These are phyloP conservation scores for Cryphonectria japonica DNA, from an alignment of 2,329 filamentous ascomycete genomes.

Conservation along the genomic window DNA sequence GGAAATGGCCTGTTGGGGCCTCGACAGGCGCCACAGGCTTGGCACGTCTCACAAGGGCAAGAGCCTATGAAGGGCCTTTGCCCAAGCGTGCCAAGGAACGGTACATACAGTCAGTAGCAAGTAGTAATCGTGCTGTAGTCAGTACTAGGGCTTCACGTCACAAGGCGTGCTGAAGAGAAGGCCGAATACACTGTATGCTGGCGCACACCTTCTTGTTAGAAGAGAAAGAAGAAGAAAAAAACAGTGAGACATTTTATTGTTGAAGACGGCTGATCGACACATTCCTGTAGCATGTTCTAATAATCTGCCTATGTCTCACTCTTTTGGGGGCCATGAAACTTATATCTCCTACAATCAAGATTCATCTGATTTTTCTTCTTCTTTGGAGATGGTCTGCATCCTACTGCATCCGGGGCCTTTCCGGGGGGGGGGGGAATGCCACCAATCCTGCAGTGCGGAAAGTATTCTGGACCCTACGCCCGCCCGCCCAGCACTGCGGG, in stretches of 20 bases:
- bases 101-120: no score
- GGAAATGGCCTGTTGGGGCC: neutral
- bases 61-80: neutral
- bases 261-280: conserved; percentile 1
- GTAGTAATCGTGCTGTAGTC: neutral
- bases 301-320: neutral
- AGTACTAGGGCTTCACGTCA: neutral
- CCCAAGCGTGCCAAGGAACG: neutral
- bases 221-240: no score
- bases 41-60: conserved; percentile 28
- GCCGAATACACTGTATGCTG: no score
- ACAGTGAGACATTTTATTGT: neutral
- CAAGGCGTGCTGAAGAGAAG: neutral
- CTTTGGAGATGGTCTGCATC: no score
- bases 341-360: neutral
- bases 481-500: no score
- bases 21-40: conserved; percentile 11
- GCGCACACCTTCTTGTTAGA: no score
- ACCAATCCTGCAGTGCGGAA: neutral
- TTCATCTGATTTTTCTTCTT: neutral
- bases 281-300: neutral
- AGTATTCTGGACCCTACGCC: neutral
- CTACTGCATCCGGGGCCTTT: no score
- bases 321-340: neutral
- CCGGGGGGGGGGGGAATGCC: no score